Conservation (phyloP, 352 stramenopile species). For the Nothophytophthora sp. region DNA sequence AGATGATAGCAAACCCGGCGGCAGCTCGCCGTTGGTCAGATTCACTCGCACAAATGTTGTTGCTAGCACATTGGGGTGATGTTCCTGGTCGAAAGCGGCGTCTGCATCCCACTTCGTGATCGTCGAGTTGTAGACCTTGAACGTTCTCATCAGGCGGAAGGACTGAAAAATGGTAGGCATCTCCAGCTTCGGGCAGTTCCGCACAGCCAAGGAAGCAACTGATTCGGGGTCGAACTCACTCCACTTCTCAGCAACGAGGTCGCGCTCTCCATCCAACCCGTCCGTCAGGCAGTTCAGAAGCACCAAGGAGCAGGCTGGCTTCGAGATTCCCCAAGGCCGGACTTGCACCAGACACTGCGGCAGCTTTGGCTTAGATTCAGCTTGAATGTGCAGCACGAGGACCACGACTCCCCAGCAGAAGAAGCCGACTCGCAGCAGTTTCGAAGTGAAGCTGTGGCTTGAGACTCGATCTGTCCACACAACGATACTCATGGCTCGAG, state of each 20-base stretch:
- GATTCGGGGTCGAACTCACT: slow-evolving; percentile 16
- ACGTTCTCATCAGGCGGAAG: slow-evolving; percentile 6
- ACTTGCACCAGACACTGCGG: slow-evolving; percentile 35
- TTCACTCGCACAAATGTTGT: slow-evolving; percentile 23
- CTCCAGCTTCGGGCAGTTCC: slow-evolving; percentile 24
- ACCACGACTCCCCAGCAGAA: slow-evolving; percentile 29
- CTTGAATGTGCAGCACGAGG: slow-evolving; percentile 23
- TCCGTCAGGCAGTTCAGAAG: slow-evolving; percentile 27
- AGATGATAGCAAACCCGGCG: slow-evolving; percentile 15
- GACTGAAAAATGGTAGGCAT: slow-evolving; percentile 10
- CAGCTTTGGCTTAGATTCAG: slow-evolving; percentile 12
- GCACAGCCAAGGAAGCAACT: slow-evolving; percentile 11
- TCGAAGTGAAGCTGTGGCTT: too few species aligned
- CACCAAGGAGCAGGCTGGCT: slow-evolving; percentile 23
- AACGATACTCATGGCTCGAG: too few species aligned
- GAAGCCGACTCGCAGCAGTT: slow-evolving; percentile 14
- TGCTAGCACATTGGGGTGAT: slow-evolving; percentile 15
- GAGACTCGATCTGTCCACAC: too few species aligned
- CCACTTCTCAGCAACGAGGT: slow-evolving; percentile 9
- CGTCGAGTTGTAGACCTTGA: slow-evolving; percentile 37
- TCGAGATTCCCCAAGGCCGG: slow-evolving; percentile 23
- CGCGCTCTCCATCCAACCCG: slow-evolving; percentile 4
- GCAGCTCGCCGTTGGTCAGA: slow-evolving; percentile 22
- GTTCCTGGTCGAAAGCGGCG: slow-evolving; percentile 9
- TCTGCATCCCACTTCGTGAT: slow-evolving; percentile 23